Percentiles rank a stretch among this genome's conserved stretches.
These are phyloP conservation scores for Phanerodontia chrysosporium DNA, from an alignment of 768 basidiomycete species.

Conservation along the genomic window DNA sequence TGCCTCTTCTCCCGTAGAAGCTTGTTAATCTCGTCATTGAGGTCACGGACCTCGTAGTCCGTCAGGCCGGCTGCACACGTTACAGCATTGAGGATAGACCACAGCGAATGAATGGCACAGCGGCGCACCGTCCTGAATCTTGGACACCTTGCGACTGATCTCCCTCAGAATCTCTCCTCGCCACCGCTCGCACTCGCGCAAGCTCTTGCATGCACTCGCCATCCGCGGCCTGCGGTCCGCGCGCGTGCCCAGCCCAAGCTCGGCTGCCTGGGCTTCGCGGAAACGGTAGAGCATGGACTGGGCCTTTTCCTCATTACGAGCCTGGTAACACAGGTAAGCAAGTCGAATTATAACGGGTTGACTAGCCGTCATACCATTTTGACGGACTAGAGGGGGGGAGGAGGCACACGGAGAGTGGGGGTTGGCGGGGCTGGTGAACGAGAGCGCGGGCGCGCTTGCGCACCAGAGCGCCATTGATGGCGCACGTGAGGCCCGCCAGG, in stretches of 20 bases:
- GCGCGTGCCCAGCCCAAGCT: conserved; percentile 86
- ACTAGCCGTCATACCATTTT: not conserved
- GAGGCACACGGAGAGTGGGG: not conserved
- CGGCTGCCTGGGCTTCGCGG: conserved; percentile 93
- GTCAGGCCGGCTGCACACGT: conserved; percentile 69
- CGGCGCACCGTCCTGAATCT: conserved; percentile 88
- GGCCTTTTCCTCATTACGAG: conserved; percentile 97
- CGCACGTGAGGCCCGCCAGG: not conserved
- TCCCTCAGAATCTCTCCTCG: conserved; percentile 92
- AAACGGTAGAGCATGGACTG: conserved; percentile 95
- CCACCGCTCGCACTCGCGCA: conserved; percentile 94
- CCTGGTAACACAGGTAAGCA: conserved; percentile 40
- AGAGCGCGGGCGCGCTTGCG: not conserved
- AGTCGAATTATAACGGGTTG: not conserved
- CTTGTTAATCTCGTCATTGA: conserved; percentile 98
- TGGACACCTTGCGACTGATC: conserved; percentile 93
- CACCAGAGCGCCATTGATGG: not conserved
- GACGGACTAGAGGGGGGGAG: not conserved
- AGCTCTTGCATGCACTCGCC: conserved; percentile 87
- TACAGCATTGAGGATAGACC: not conserved
- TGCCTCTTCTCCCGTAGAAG: conserved; percentile 92
- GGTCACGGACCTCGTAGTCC: conserved; percentile 92
- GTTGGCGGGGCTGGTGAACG: not conserved
- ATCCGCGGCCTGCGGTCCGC: conserved; percentile 85
- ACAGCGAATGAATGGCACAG: not conserved